Percentiles rank a stretch among this genome's conserved stretches.
Evolutionary conservation across 1,284 basidiomycete species (phyloP).

Genomic region (Sporisorium exsertum): DNA sequence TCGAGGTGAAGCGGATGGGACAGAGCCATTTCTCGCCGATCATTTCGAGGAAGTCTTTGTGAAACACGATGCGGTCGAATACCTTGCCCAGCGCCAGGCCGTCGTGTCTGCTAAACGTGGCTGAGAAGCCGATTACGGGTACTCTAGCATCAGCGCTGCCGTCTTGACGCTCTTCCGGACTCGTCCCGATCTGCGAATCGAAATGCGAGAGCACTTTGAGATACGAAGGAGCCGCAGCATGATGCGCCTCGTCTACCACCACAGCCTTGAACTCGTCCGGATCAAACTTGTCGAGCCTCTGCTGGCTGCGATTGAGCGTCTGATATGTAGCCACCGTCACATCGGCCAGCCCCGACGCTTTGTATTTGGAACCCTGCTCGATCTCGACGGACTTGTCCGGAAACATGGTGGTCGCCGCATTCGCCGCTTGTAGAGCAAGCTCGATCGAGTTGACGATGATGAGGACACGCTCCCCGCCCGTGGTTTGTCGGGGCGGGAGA

Average conservation of each 20-base stretch:
- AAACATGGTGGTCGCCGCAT: conserved; percentile 77
- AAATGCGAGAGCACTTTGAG: conserved; percentile 82
- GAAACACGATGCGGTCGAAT: conserved; percentile 92
- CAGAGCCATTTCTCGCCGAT: conserved; percentile 85
- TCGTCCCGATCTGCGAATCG: conserved; percentile 70
- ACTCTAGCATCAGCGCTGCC: conserved; percentile 63
- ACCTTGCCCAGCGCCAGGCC: conserved; percentile 87
- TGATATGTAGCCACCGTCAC: conserved; percentile 93
- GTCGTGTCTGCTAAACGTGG: conserved; percentile 93
- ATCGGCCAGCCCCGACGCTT: conserved; percentile 84
- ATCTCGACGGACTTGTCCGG: conserved; percentile 86
- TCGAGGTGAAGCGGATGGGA: conserved; percentile 66
- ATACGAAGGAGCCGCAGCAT: conserved; percentile 90
- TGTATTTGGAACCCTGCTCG: conserved; percentile 84
- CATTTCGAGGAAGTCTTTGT: conserved; percentile 90
- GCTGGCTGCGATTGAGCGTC: conserved; percentile 76
- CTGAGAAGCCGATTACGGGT: conserved; percentile 93
- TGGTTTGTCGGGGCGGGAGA: conserved; percentile 24
- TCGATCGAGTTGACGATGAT: conserved; percentile 89
- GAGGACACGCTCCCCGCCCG: conserved; percentile 73
- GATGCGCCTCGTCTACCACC: conserved; percentile 82
- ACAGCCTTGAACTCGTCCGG: conserved; percentile 81
- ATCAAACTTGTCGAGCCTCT: conserved; percentile 83
- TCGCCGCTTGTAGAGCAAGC: conserved; percentile 87
- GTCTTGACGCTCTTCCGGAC: not conserved